Evolutionary conservation across 2,329 filamentous ascomycete genomes (phyloP).

Genomic region (Metarhizium rileyi): DNA sequence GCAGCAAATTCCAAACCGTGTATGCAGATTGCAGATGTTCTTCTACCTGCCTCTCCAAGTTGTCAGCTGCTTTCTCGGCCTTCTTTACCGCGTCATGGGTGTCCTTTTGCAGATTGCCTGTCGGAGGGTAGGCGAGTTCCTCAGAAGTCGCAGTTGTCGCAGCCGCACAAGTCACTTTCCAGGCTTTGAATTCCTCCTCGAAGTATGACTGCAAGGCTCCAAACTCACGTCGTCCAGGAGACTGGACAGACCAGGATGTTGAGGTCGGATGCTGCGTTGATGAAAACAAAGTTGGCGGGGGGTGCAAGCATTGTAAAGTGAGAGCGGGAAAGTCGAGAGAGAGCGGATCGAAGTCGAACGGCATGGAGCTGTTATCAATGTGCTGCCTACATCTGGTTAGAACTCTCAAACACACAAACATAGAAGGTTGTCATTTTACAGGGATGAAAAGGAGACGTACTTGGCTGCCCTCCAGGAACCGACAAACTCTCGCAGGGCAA

Average conservation of each 20-base stretch:
- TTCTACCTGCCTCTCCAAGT: conserved; percentile 58
- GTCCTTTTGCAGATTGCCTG: conserved; percentile 28
- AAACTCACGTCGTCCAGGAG: conserved; percentile 64
- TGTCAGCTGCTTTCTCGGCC: conserved; percentile 42
- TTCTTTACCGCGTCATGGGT: conserved; percentile 37
- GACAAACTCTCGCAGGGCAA: conserved; percentile 75
- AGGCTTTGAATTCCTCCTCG: conserved; percentile 55
- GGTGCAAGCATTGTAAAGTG: conserved; percentile 68
- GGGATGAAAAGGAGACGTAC: conserved; percentile 37
- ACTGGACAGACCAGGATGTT: conserved; percentile 71
- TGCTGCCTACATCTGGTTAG: conserved; percentile 34
- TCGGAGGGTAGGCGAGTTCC: conserved; percentile 40
- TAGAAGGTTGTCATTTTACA: not conserved
- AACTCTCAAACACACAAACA: too few species aligned
- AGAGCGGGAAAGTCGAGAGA: conserved; percentile 79
- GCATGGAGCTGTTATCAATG: conserved; percentile 43
- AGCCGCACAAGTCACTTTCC: conserved; percentile 45
- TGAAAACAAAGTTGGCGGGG: conserved; percentile 75
- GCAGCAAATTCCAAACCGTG: conserved; percentile 62
- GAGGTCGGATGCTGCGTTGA: conserved; percentile 68
- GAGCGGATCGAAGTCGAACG: conserved; percentile 76
- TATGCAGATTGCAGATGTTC: conserved; percentile 72
- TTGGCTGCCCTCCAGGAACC: conserved; percentile 75
- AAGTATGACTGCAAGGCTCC: conserved; percentile 62
- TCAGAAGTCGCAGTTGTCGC: conserved; percentile 40